These are phyloP conservation scores for Lagerstroemia speciosa DNA, from an alignment of 345 rosid species.

Conservation along the genomic window DNA sequence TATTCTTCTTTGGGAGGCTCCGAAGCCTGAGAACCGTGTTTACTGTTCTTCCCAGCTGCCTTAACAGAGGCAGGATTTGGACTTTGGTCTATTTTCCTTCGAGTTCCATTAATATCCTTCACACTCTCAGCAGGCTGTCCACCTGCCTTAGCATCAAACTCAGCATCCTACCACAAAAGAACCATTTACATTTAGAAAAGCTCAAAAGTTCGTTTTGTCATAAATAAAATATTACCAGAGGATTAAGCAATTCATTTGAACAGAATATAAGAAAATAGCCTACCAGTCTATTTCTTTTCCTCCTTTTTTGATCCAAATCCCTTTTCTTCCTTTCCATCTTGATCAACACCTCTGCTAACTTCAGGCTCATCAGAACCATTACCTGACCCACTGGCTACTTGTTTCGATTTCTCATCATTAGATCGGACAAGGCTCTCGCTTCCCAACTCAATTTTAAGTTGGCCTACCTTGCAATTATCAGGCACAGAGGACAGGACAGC, in stretches of 20 bases:
- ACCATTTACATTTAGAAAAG: not conserved
- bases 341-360: slow-evolving; percentile 46
- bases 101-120: slow-evolving; percentile 41
- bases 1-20: slow-evolving; percentile 87
- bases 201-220: too few species aligned
- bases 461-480: slow-evolving; percentile 27
- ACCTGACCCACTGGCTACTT: slow-evolving; percentile 50
- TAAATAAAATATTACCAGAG: not conserved
- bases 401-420: slow-evolving; percentile 40
- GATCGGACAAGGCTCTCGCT: slow-evolving; percentile 36
- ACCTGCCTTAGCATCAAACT: slow-evolving; percentile 37
- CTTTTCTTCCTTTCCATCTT: slow-evolving; percentile 35
- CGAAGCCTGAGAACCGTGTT: slow-evolving; percentile 59
- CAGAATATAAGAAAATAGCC: slow-evolving; percentile 6
- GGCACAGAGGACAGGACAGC: slow-evolving; percentile 32
- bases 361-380: slow-evolving; percentile 80
- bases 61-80: slow-evolving; percentile 38
- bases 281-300: slow-evolving; percentile 64
- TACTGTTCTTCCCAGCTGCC: slow-evolving; percentile 55
- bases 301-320: slow-evolving; percentile 51
- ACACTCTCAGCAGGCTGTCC: slow-evolving; percentile 41
- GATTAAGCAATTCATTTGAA: not conserved
- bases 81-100: slow-evolving; percentile 43
- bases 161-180: slow-evolving; percentile 34
- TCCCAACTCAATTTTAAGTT: slow-evolving; percentile 33